Evolutionary conservation across 371 early-diverging fungal genomes (phyloP).

Genomic region (Saksenaea vasiformis): DNA sequence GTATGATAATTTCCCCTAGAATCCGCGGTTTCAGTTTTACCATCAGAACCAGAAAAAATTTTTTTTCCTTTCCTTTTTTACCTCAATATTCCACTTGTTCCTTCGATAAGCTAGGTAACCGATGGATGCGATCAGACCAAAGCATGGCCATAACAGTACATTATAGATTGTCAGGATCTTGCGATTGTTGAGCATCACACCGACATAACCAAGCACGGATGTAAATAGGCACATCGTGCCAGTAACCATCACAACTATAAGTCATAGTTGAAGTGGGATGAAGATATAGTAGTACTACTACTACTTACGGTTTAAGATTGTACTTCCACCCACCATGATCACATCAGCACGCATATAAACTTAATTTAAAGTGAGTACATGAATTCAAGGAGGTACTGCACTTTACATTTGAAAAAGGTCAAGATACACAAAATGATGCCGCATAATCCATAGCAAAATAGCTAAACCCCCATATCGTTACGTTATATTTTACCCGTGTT

Average conservation of each 20-base stretch:
- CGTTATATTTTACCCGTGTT: background rate
- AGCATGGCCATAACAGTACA: slow-evolving; percentile 57
- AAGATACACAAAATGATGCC: slow-evolving; percentile 37
- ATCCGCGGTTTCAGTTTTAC: background rate
- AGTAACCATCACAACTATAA: slow-evolving; percentile 48
- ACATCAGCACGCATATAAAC: slow-evolving; percentile 52
- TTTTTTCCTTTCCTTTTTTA: background rate
- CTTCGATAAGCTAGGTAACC: slow-evolving; percentile 57
- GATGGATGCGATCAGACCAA: slow-evolving; percentile 55
- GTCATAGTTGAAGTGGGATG: background rate
- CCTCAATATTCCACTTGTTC: slow-evolving; percentile 45
- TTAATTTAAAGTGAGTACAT: slow-evolving; percentile 1
- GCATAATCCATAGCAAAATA: slow-evolving; percentile 50
- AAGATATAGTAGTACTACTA: background rate
- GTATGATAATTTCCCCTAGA: slow-evolving; percentile 42
- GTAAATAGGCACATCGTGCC: slow-evolving; percentile 49
- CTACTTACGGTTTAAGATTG: slow-evolving; percentile 48
- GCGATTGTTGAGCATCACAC: slow-evolving; percentile 59
- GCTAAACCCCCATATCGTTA: slow-evolving; percentile 20
- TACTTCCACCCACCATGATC: slow-evolving; percentile 41
- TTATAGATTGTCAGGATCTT: slow-evolving; percentile 48
- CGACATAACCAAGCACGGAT: slow-evolving; percentile 54
- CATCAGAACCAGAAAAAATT: background rate
- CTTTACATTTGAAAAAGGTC: slow-evolving; percentile 52
- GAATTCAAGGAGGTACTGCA: background rate